Evolutionary conservation across 257 asterid species (phyloP).

Genomic region (Solanum pennellii): DNA sequence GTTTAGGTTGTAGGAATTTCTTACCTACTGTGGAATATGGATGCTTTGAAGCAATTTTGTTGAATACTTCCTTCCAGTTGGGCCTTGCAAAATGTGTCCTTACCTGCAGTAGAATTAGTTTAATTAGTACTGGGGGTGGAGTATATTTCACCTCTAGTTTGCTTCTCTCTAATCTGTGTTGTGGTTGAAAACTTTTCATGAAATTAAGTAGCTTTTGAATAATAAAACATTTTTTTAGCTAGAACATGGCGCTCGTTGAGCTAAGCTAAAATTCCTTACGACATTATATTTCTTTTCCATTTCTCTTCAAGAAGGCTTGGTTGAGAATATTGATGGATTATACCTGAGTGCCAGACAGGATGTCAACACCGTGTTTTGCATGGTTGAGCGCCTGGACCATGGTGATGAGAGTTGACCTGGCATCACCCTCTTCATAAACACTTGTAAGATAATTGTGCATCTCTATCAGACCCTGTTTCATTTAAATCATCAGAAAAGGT

Average conservation of each 20-base stretch:
- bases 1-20: not conserved
- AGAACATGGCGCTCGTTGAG: not conserved
- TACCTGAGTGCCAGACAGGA: constrained; percentile 92
- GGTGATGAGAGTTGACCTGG: constrained; percentile 87
- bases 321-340: not conserved
- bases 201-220: not conserved
- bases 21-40: constrained; percentile 84
- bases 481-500: not conserved
- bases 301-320: not conserved
- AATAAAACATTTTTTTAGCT: not conserved
- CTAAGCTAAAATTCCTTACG: not conserved
- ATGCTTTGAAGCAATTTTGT: constrained; percentile 64
- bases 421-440: constrained; percentile 94
- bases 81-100: constrained; percentile 39
- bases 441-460: constrained; percentile 92
- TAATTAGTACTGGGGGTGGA: not conserved
- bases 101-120: constrained; percentile 39
- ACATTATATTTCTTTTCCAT: not conserved
- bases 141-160: not conserved
- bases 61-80: constrained; percentile 73
- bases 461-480: constrained; percentile 79
- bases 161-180: not conserved
- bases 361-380: constrained; percentile 92
- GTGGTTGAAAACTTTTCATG: not conserved
- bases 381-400: constrained; percentile 96